Evolutionary conservation across 805 yeast genomes (phyloP).

Genomic region (Alloascoidea africana): DNA sequence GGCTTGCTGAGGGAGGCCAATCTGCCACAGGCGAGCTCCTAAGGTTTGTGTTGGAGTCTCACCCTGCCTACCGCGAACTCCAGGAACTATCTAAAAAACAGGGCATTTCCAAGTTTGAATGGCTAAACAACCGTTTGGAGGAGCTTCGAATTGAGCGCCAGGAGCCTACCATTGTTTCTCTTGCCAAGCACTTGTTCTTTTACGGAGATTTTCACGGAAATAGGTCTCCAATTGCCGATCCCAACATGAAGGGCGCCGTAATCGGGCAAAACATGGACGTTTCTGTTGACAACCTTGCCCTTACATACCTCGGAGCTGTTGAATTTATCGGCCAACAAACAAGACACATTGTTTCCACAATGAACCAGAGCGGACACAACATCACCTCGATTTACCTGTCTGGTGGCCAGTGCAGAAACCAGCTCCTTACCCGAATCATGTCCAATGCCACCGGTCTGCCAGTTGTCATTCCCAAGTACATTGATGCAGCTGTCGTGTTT

Average conservation of each 20-base stretch:
- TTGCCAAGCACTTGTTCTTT: constrained; percentile 77
- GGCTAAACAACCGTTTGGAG: constrained; percentile 63
- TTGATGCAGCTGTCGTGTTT: constrained; percentile 93
- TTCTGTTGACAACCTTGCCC: constrained; percentile 70
- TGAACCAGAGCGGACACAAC: constrained; percentile 68
- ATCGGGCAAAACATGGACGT: constrained; percentile 89
- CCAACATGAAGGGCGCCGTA: constrained; percentile 80
- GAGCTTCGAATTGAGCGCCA: constrained; percentile 38
- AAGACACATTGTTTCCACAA: constrained; percentile 79
- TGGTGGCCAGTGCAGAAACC: constrained; percentile 95
- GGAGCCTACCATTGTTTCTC: constrained; percentile 57
- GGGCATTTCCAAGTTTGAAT: constrained; percentile 67
- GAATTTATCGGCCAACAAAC: constrained; percentile 98
- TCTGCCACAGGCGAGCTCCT: constrained; percentile 91
- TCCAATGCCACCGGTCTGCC: constrained; percentile 92
- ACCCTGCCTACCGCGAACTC: constrained; percentile 74
- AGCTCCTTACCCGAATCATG: constrained; percentile 72
- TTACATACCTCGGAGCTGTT: constrained; percentile 83
- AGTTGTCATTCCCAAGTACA: constrained; percentile 82
- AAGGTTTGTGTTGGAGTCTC: constrained; percentile 75
- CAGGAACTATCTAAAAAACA: constrained; percentile 44
- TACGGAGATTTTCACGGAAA: constrained; percentile 97
- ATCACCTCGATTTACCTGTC: constrained; percentile 72
- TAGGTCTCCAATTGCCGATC: constrained; percentile 95
- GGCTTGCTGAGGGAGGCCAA: constrained; percentile 99